Evolutionary conservation across 805 yeast genomes (phyloP).

Genomic region (Scheffersomyces coipomensis): DNA sequence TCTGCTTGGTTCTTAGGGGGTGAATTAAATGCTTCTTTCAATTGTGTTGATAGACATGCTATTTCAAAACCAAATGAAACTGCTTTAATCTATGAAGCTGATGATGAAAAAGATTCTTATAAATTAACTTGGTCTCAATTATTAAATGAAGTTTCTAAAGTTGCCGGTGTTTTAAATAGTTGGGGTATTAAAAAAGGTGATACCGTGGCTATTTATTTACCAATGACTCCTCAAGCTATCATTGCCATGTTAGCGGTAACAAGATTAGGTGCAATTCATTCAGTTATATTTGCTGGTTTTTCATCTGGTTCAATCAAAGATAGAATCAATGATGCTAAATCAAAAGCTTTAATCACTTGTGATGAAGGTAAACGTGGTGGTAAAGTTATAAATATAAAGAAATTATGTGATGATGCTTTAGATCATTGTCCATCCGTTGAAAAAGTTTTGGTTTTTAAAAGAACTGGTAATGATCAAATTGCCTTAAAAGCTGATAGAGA

Average conservation of each 20-base stretch:
- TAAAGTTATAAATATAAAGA: constrained; percentile 74
- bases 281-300: constrained; percentile 85
- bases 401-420: constrained; percentile 80
- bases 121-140: constrained; percentile 69
- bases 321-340: constrained; percentile 69
- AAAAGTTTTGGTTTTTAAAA: constrained; percentile 68
- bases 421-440: constrained; percentile 62
- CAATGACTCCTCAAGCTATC: constrained; percentile 82
- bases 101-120: constrained; percentile 65
- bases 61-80: constrained; percentile 65
- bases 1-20: constrained; percentile 80
- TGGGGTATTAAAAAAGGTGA: constrained; percentile 79
- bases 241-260: constrained; percentile 74
- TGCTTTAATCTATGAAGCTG: constrained; percentile 80
- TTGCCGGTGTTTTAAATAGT: constrained; percentile 64
- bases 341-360: constrained; percentile 71
- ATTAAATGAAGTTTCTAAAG: constrained; percentile 65
- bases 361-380: constrained; percentile 87
- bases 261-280: constrained; percentile 81
- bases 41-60: constrained; percentile 83
- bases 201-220: constrained; percentile 82
- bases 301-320: constrained; percentile 70
- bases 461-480: constrained; percentile 63
- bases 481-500: constrained; percentile 59
- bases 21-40: constrained; percentile 74